These are phyloP conservation scores for Russula earlei DNA, from an alignment of 768 basidiomycete species.

Conservation along the genomic window DNA sequence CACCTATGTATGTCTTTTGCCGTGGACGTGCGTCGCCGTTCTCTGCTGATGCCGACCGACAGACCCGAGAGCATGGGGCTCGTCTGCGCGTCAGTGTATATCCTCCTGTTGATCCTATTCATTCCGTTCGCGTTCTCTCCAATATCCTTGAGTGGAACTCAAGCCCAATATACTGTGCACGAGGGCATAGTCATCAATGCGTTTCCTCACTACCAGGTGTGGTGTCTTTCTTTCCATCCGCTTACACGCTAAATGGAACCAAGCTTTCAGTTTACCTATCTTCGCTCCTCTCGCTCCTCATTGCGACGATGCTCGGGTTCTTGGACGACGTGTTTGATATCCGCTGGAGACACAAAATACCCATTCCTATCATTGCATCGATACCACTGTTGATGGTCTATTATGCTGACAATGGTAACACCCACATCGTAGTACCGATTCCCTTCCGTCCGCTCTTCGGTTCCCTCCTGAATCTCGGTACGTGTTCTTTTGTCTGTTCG, in stretches of 20 bases:
- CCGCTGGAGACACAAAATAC: conserved; percentile 95
- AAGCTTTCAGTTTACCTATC: conserved; percentile 91
- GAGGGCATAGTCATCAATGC: conserved; percentile 60
- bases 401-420: conserved; percentile 89
- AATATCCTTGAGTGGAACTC: conserved; percentile 42
- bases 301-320: conserved; percentile 91
- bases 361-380: conserved; percentile 91
- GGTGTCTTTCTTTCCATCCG: conserved; percentile 18
- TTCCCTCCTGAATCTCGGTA: conserved; percentile 81
- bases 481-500: conserved; percentile 20
- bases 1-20: conserved; percentile 48
- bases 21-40: not conserved
- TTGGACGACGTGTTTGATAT: conserved; percentile 98
- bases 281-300: conserved; percentile 81
- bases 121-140: conserved; percentile 93
- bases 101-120: conserved; percentile 79
- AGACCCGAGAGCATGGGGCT: conserved; percentile 95
- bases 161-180: conserved; percentile 30
- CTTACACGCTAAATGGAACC: not conserved
- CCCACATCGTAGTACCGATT: conserved; percentile 87
- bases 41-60: not conserved
- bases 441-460: conserved; percentile 66
- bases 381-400: conserved; percentile 95
- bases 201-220: conserved; percentile 72
- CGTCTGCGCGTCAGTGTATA: conserved; percentile 83